Conservation (phyloP, 805 yeast species). For the Candida verbasci region DNA sequence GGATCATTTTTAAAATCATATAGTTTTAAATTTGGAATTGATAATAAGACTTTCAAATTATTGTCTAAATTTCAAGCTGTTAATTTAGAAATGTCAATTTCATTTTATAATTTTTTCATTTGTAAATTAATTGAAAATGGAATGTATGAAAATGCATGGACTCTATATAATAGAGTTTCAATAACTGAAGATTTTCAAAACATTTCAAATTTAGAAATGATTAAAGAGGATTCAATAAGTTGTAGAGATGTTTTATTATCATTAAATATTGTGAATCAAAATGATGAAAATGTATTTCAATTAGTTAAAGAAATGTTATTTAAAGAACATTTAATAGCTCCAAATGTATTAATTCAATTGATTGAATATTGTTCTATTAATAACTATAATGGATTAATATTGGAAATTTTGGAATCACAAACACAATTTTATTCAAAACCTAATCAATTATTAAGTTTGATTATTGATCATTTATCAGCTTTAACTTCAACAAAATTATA, state of each 20-base stretch:
- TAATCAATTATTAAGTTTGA: constrained; percentile 21
- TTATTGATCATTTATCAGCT: constrained; percentile 5
- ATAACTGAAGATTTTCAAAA: constrained; percentile 33
- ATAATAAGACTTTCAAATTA: constrained; percentile 21
- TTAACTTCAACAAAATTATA: constrained; percentile 17
- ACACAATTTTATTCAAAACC: constrained; percentile 18
- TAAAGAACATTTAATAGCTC: constrained; percentile 24
- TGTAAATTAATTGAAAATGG: constrained; percentile 19
- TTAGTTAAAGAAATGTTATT: constrained; percentile 32
- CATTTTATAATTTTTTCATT: constrained; percentile 28
- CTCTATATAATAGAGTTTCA: constrained; percentile 28
- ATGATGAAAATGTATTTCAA: constrained; percentile 30
- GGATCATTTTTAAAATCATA: constrained; percentile 39
- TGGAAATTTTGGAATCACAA: constrained; percentile 33
- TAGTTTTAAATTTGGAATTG: constrained; percentile 11
- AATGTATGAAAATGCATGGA: constrained; percentile 22
- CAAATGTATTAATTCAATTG: constrained; percentile 24
- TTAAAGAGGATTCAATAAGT: constrained; percentile 8
- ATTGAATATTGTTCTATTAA: constrained; percentile 25
- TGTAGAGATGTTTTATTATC: constrained; percentile 30
- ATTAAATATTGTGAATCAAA: constrained; percentile 28
- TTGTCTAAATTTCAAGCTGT: constrained; percentile 24
- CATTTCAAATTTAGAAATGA: constrained; percentile 8
- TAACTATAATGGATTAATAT: constrained; percentile 26
- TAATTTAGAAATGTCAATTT: constrained; percentile 30